Evolutionary conservation across 371 early-diverging fungal genomes (phyloP).

Genomic region (Mortierella sp.): DNA sequence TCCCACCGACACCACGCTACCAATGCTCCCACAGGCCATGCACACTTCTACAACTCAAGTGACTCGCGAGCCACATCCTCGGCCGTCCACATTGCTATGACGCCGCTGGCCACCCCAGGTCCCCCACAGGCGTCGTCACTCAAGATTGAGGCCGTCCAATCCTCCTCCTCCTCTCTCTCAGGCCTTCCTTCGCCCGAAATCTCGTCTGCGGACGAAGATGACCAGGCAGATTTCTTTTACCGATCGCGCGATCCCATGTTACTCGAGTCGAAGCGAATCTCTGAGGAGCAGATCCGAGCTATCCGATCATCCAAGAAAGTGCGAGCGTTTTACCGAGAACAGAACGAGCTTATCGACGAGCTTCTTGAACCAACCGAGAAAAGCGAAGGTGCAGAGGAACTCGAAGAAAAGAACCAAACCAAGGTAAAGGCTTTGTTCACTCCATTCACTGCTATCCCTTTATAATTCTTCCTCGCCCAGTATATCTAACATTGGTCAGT

Average conservation of each 20-base stretch:
- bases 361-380: conserved; percentile 67
- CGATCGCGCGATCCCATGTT: conserved; percentile 49
- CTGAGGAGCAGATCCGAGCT: conserved; percentile 51
- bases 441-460: too few species aligned
- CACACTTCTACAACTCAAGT: neutral
- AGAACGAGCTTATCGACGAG: conserved; percentile 85
- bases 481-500: neutral
- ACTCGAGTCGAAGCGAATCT: conserved; percentile 46
- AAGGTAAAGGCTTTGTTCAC: conserved; percentile 56
- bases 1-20: neutral
- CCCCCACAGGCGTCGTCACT: too few species aligned
- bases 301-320: conserved; percentile 53
- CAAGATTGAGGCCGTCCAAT: conserved; percentile 11
- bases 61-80: too few species aligned
- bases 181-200: conserved; percentile 38
- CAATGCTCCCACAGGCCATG: neutral
- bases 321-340: conserved; percentile 78
- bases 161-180: conserved; percentile 24
- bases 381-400: conserved; percentile 30
- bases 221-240: conserved; percentile 19
- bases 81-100: too few species aligned
- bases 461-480: too few species aligned
- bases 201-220: conserved; percentile 17
- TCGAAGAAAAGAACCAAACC: conserved; percentile 57
- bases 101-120: too few species aligned